Percentiles rank a stretch among this genome's conserved stretches.
These are phyloP conservation scores for Incumbomyces lentus DNA, from an alignment of 2,329 filamentous ascomycete genomes.

Conservation along the genomic window DNA sequence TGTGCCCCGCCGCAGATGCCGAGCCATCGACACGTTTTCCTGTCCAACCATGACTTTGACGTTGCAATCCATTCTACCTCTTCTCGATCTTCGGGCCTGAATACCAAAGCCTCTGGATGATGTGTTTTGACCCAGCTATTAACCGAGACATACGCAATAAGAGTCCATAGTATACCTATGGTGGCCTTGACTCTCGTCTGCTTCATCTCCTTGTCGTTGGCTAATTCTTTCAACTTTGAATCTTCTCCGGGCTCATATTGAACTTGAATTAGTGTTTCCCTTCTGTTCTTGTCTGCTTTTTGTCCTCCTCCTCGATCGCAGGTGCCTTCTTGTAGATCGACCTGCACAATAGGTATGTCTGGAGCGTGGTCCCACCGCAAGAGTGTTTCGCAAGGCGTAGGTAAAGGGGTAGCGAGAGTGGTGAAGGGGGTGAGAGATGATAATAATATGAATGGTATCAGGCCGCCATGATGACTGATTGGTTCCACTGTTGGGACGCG, in stretches of 20 bases:
- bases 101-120: conserved; percentile 53
- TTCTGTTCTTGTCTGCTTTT: not conserved
- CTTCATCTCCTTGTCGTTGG: conserved; percentile 29
- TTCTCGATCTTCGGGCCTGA: conserved; percentile 50
- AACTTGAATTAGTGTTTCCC: conserved; percentile 1
- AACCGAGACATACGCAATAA: conserved; percentile 34
- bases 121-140: conserved; percentile 45
- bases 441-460: conserved; percentile 16
- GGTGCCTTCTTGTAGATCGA: not conserved
- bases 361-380: too few relatives aligned
- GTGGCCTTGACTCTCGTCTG: conserved; percentile 28
- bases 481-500: conserved; percentile 1
- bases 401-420: conserved; percentile 5
- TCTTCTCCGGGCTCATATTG: not conserved
- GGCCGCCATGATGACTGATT: conserved; percentile 19
- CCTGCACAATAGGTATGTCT: not conserved
- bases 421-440: conserved; percentile 12
- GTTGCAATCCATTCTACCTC: conserved; percentile 60
- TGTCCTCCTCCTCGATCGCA: not conserved
- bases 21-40: conserved; percentile 68
- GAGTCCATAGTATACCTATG: conserved; percentile 30
- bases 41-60: conserved; percentile 62
- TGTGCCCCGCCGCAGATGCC: conserved; percentile 70
- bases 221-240: not conserved
- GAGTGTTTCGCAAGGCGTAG: not conserved